Evolutionary conservation across 1,139 yeast genomes (phyloP).

Genomic region (Insectozyma bohioensis): DNA sequence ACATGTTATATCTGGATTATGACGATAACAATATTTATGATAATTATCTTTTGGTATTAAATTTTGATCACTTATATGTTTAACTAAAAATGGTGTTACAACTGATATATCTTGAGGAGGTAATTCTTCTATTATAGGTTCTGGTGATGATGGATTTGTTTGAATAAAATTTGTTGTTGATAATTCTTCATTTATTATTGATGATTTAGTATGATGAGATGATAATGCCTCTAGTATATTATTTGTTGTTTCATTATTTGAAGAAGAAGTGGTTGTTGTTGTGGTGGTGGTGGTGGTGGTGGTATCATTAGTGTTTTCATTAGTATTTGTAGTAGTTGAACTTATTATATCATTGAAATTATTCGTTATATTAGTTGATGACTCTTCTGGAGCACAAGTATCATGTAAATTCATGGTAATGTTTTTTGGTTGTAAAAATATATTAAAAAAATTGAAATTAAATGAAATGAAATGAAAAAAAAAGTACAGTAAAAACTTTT

Average conservation of each 20-base stretch:
- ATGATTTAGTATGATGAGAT: conserved; percentile 3
- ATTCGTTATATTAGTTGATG: conserved; percentile 8
- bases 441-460: too few relatives aligned
- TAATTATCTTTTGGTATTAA: conserved; percentile 49
- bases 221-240: too few relatives aligned
- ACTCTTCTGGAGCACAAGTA: conserved; percentile 16
- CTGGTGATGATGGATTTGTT: conserved; percentile 2
- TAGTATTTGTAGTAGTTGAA: conserved; percentile 6
- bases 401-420: conserved; percentile 20
- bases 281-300: conserved; percentile 5
- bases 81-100: conserved; percentile 46
- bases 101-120: conserved; percentile 24
- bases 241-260: too few relatives aligned
- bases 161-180: conserved; percentile 5
- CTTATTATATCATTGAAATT: conserved; percentile 9
- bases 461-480: too few relatives aligned
- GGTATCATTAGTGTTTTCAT: conserved; percentile 1
- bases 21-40: conserved; percentile 81
- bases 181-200: conserved; percentile 1
- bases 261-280: conserved; percentile 1
- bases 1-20: conserved; percentile 80
- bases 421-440: conserved; percentile 1
- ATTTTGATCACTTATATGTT: conserved; percentile 44
- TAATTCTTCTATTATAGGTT: background rate
- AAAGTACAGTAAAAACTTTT: too few relatives aligned